A percentile compares a stretch with the other conserved stretches of the same genome.
Evolutionary conservation across 768 basidiomycete genomes (phyloP).

Genomic region (Suillus subalutaceus): DNA sequence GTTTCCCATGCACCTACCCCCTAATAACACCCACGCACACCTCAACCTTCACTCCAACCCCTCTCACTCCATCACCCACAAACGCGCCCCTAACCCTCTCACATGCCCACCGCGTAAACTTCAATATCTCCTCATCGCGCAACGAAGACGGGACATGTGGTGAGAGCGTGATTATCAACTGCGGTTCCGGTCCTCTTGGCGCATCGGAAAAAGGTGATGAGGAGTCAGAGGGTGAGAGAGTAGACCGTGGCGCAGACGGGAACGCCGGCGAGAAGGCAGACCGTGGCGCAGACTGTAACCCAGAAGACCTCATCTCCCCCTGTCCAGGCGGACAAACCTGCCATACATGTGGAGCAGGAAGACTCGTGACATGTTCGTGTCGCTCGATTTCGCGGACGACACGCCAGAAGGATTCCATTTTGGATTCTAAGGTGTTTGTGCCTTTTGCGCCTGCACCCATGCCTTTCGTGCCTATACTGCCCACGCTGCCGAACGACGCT

Average conservation of each 20-base stretch:
- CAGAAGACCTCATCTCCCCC: slow-evolving; percentile 5
- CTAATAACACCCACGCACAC: slow-evolving; percentile 77
- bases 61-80: slow-evolving; percentile 35
- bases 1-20: slow-evolving; percentile 35
- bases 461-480: background rate
- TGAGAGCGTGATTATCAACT: slow-evolving; percentile 79
- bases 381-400: slow-evolving; percentile 88
- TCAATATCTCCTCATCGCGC: slow-evolving; percentile 70
- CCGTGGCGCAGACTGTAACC: slow-evolving; percentile 3
- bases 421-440: slow-evolving; percentile 42
- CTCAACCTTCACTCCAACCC: slow-evolving; percentile 50
- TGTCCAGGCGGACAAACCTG: slow-evolving; percentile 62
- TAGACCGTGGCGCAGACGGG: background rate
- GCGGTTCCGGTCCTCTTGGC: slow-evolving; percentile 22
- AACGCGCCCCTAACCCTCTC: slow-evolving; percentile 63
- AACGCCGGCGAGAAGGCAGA: background rate
- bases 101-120: slow-evolving; percentile 77
- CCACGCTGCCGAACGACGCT: background rate
- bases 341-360: slow-evolving; percentile 89
- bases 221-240: slow-evolving; percentile 12
- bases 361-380: slow-evolving; percentile 80
- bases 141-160: slow-evolving; percentile 71
- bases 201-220: background rate
- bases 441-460: slow-evolving; percentile 3
- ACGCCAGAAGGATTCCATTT: slow-evolving; percentile 82